Evolutionary conservation across 495 filamentous ascomycete genomes (phyloP), one percentile per base, ranked within the genome.

Genomic region (Talaromyces proteolyticus): DNA sequence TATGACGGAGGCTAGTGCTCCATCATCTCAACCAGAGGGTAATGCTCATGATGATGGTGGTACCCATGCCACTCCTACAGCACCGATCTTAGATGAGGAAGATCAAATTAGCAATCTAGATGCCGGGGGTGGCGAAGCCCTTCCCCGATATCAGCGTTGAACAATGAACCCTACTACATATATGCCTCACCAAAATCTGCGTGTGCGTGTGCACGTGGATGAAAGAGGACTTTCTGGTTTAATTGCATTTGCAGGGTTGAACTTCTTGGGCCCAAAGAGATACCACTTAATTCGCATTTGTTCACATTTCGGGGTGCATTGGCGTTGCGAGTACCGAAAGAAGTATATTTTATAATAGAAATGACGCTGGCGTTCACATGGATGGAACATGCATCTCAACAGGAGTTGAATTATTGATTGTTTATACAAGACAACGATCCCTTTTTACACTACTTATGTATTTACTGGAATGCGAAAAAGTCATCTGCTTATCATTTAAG

Each of bases 1-100:
- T 4, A 68, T 91, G 42, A 75, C 77, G 52, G 82, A 89, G 57
- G 81, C 81, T 0, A 91, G 86, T 59, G 79, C 86, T 3, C 91
- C 90, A 19, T 55, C 58, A 8, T 65, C 63, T 17, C 50, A 54
- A 14, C 48, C 8, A 62, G 73, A 12, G 66, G 74, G 20, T 69
- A 70, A 70, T 19, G 73, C 81, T 29, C 72, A 70, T n/a, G 69
- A 70, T 10, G 51, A 55, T 26, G 60, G 54, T 38, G 71, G 70
- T 6, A 50, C 66, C 6, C 53, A 55, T 23, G 60, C 55, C 37
- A 66, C 55, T 44, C 82, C 87, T 3, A 85, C 78, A 17, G 88
- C 88, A 6, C 88, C 89, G 1, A 67, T 79, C 17, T 67, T 90
- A 29, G 63, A 73, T 52, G 84, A 88, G 24, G 82, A 83, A 8